These are phyloP conservation scores for Talaromyces sp. DNA, from an alignment of 2,329 filamentous ascomycete genomes.

Conservation along the genomic window DNA sequence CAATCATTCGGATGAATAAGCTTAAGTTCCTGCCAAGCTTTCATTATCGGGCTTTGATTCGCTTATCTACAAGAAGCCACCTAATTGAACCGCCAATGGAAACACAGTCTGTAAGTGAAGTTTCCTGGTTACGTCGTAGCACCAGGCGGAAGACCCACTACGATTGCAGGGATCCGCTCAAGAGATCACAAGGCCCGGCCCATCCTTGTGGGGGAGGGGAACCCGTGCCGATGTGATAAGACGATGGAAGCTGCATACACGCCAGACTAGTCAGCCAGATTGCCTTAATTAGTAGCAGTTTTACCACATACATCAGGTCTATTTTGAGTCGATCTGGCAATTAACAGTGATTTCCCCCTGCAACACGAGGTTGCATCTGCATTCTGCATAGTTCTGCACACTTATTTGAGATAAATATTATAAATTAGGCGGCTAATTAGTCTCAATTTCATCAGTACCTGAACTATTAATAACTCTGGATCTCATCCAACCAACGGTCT, in stretches of 20 bases:
- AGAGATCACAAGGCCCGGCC: constrained; percentile 16
- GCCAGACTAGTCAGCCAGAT: not conserved
- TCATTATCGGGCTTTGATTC: no score
- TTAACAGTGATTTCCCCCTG: no score
- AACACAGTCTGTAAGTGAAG: not conserved
- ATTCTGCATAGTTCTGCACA: not conserved
- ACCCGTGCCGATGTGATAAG: constrained; percentile 13
- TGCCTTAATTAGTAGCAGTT: constrained; percentile 14
- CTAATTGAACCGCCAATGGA: not conserved
- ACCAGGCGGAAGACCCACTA: constrained; percentile 9
- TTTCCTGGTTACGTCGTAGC: constrained; percentile 1
- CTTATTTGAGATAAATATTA: not conserved
- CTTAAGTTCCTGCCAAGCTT: constrained; percentile 10
- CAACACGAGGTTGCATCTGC: not conserved
- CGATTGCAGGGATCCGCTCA: not conserved
- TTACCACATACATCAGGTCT: no score
- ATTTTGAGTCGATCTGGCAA: no score
- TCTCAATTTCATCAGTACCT: not conserved
- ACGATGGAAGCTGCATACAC: constrained; percentile 7
- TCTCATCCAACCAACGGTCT: not conserved
- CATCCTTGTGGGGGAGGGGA: constrained; percentile 7
- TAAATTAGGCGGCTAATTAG: not conserved
- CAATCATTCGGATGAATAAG: not conserved
- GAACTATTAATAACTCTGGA: constrained; percentile 9
- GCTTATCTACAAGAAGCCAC: not conserved